A percentile compares a stretch with the other conserved stretches of the same genome.
phyloP scores from a whole-genome alignment of 441 rosid species.

The Omphalea diandra region DNA sequence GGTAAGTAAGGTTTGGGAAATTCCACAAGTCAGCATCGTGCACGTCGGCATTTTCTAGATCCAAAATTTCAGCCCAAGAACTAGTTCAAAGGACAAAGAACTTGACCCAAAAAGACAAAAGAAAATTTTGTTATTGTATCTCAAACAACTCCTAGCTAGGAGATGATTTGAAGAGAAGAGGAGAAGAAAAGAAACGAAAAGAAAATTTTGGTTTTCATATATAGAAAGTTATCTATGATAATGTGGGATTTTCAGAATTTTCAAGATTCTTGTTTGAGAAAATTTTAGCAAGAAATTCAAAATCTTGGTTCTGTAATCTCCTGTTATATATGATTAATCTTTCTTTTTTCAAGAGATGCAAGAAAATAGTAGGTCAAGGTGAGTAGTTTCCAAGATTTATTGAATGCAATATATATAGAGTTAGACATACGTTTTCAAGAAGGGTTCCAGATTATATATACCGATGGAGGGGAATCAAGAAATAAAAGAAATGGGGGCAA shows the following conservation, averaged over 20 bases:
- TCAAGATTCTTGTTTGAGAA: background rate
- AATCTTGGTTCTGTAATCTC: background rate
- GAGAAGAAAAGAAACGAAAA: background rate
- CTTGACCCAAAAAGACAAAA: background rate
- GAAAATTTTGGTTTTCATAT: background rate
- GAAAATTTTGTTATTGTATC: too few relatives aligned
- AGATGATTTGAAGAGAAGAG: background rate
- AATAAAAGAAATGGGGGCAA: constrained; percentile 42
- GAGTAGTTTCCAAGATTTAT: background rate
- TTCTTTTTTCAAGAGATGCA: background rate
- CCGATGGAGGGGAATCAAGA: background rate
- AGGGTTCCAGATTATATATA: too few relatives aligned
- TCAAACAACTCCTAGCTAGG: too few relatives aligned
- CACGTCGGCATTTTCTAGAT: constrained; percentile 18
- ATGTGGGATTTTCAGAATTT: background rate
- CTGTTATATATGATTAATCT: background rate
- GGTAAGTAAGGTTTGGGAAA: background rate
- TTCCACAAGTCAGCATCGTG: constrained; percentile 3
- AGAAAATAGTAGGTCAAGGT: background rate
- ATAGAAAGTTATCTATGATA: background rate
- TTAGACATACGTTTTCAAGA: background rate
- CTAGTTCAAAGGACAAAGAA: constrained; percentile 9
- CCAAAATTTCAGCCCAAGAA: constrained; percentile 16
- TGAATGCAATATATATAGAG: background rate
- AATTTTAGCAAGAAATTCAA: constrained; percentile 4